Evolutionary conservation across 192 early-diverging fungal species (phyloP).

Genomic region (Coemansia asiatica): DNA sequence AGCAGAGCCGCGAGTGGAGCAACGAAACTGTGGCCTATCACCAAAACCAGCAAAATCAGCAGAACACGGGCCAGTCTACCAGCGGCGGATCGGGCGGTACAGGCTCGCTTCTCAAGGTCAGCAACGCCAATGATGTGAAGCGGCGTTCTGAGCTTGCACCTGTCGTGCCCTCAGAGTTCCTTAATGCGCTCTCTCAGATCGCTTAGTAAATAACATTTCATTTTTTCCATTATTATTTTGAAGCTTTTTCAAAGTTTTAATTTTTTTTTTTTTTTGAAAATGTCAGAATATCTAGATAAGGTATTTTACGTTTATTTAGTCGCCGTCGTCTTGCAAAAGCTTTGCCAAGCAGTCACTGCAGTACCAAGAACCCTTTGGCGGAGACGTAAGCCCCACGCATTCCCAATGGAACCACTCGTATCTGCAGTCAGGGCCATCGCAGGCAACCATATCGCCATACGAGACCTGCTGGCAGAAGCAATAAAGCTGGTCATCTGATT

Average conservation of each 20-base stretch:
- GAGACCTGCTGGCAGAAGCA: conserved; percentile 59
- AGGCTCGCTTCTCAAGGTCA: not conserved
- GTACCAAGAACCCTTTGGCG: conserved; percentile 61
- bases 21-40: conserved; percentile 40
- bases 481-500: conserved; percentile 57
- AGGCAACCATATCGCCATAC: conserved; percentile 61
- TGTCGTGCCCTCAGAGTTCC: conserved; percentile 45
- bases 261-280: not conserved
- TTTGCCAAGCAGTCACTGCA: conserved; percentile 54
- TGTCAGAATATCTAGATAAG: too few relatives aligned
- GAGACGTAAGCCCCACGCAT: conserved; percentile 56
- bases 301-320: conserved; percentile 3
- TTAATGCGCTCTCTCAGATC: conserved; percentile 30
- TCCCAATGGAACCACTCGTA: conserved; percentile 63
- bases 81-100: not conserved
- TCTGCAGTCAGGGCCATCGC: conserved; percentile 51
- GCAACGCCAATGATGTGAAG: not conserved
- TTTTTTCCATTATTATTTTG: not conserved
- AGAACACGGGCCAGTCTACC: not conserved
- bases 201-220: conserved; percentile 8
- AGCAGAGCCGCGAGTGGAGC: conserved; percentile 47
- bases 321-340: conserved; percentile 39
- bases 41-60: conserved; percentile 4
- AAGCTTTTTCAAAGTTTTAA: not conserved
- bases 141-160: conserved; percentile 37